Evolutionary conservation across 208 protist genomes (phyloP).

Genomic region (Trypanosoma vivax): DNA sequence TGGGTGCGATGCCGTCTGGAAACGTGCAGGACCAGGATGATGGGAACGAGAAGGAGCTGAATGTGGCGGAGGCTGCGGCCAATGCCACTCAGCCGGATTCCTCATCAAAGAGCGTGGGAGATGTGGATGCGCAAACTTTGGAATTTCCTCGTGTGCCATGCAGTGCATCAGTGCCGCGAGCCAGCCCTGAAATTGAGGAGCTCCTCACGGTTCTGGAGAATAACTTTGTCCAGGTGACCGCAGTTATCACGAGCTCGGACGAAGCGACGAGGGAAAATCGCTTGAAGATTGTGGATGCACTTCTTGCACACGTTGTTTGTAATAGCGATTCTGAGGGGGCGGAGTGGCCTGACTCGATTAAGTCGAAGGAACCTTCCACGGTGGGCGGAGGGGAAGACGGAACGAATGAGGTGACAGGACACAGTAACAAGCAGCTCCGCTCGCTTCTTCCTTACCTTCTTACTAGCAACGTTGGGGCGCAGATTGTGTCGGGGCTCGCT

Average conservation of each 20-base stretch:
- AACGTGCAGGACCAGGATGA: not conserved
- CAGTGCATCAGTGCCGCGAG: slow-evolving; percentile 10
- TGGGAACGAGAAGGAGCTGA: not conserved
- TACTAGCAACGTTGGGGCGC: slow-evolving; percentile 21
- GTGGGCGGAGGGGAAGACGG: not conserved
- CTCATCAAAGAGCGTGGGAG: slow-evolving; percentile 3
- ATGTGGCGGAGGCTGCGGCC: not conserved
- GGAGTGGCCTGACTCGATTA: too few relatives aligned
- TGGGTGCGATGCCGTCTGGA: too few relatives aligned
- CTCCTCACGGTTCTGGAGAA: slow-evolving; percentile 33
- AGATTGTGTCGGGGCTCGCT: slow-evolving; percentile 29
- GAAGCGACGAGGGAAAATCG: slow-evolving; percentile 19
- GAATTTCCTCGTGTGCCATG: slow-evolving; percentile 14
- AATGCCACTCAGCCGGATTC: too few relatives aligned
- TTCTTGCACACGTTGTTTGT: slow-evolving; percentile 8
- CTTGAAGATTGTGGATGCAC: slow-evolving; percentile 16
- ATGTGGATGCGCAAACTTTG: slow-evolving; percentile 1
- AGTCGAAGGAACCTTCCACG: slow-evolving; percentile 1
- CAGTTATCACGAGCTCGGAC: slow-evolving; percentile 37
- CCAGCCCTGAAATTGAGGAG: slow-evolving; percentile 50
- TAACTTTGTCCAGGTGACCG: slow-evolving; percentile 23
- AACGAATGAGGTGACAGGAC: not conserved
- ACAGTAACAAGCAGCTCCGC: slow-evolving; percentile 24
- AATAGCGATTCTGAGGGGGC: too few relatives aligned
- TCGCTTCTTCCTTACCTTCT: slow-evolving; percentile 71